Evolutionary conservation across 2,329 filamentous ascomycete species (phyloP), one percentile per base, ranked within the genome.

Genomic region (Nothomitra cinnamomea): DNA sequence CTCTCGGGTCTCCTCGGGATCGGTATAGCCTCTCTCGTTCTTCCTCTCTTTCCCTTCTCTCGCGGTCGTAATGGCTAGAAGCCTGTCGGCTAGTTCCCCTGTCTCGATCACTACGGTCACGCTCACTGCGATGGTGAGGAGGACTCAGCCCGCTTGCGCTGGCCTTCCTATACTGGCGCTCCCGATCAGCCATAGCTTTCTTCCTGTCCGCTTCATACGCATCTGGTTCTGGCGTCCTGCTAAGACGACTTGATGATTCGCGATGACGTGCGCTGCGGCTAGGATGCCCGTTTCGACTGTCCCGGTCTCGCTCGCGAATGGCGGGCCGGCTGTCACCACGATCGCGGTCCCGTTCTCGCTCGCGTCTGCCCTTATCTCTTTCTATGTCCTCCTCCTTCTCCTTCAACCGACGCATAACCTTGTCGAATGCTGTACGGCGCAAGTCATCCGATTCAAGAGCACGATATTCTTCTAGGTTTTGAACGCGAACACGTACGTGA

Each of bases 131-230:
- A 54, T 65, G 63, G 38, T 52, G 36, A 8, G 70, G 67, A 15
- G 76, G 76, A 60, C 77, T 72, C 58, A 77, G 63, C 61, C 77
- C 71, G 58, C 83, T 85, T 69, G 80, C 80, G 64, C 77, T 80
- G 45, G 79, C 74, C 70, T 92, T 94, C 66, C 87, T 82, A 69
- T 95, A 94, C 61, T 94, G 89, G 59, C 89, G 84, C 70, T 96
- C 94, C 49, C 94, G 83, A 64, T 95, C 89, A 55, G 89, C 88
- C 64, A 92, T 89, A 43, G 90, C 90, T 67, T 90, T 92, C 62
- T 88, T 84, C 59, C 92, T 82, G 65, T 98, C 92, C 56, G 89
- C 92, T 68, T 96, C 92, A 67, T 98, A 98, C 19, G 87, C 80
- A 69, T 98, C 89, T 55, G 80, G 79, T 67, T 96, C 92, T n/a